Conservation (phyloP, 2,329 filamentous ascomycete species). For the Aspergillus sp. region DNA sequence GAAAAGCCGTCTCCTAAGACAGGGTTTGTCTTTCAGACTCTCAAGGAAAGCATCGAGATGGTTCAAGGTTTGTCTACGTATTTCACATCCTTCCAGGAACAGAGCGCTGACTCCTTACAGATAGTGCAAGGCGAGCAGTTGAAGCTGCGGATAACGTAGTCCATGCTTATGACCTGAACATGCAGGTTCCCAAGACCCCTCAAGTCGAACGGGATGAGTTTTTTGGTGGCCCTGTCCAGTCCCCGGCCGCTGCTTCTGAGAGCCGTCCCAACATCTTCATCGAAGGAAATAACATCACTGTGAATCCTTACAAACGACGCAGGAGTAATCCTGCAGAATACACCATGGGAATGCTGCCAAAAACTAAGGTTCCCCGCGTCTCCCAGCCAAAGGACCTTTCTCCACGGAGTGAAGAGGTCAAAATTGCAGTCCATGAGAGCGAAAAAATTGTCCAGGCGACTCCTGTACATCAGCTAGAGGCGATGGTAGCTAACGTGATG, state of each 20-base stretch:
- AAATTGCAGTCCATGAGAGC: conserved; percentile 43
- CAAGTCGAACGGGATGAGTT: conserved; percentile 40
- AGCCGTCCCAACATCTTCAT: conserved; percentile 41
- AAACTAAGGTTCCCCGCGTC: conserved; percentile 34
- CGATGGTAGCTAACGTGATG: conserved; percentile 39
- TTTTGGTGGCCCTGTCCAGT: conserved; percentile 25
- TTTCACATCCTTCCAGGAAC: not conserved
- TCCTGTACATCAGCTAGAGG: conserved; percentile 36
- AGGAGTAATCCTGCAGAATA: conserved; percentile 41
- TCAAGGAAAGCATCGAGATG: conserved; percentile 69
- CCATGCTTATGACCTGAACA: conserved; percentile 72
- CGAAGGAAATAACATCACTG: conserved; percentile 43
- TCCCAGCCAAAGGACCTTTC: conserved; percentile 35
- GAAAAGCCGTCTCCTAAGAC: conserved; percentile 51
- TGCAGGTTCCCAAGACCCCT: conserved; percentile 68
- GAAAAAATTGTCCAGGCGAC: conserved; percentile 40
- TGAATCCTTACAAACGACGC: conserved; percentile 47
- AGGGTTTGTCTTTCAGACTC: conserved; percentile 57
- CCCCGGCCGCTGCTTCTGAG: conserved; percentile 26
- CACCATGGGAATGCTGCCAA: conserved; percentile 32
- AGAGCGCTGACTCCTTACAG: conserved; percentile 36
- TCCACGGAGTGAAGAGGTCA: conserved; percentile 40
- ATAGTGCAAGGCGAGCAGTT: conserved; percentile 68
- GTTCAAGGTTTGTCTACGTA: conserved; percentile 57
- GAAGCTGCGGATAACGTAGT: conserved; percentile 75